A percentile compares a stretch with the other conserved stretches of the same genome.
phyloP scores from a whole-genome alignment of 345 rosid species.

The Corchorus olitorius region DNA sequence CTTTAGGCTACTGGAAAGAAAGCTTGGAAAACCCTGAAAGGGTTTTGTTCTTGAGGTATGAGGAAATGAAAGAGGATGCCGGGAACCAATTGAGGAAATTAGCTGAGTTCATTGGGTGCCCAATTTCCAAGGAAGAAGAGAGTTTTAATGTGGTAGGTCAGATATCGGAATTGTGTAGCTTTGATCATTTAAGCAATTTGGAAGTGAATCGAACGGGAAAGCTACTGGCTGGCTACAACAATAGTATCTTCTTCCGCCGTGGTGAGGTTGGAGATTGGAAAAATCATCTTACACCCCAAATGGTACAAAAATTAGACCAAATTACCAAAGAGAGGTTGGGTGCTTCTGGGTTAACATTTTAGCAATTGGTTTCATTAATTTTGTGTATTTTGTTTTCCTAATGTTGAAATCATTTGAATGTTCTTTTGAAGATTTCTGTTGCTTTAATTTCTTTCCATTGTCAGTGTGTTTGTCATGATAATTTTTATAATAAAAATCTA shows the following conservation, averaged over 20 bases:
- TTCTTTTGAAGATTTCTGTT: too few species aligned
- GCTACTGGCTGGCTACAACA: slow-evolving; percentile 25
- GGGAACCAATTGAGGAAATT: slow-evolving; percentile 37
- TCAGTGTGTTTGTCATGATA: too few species aligned
- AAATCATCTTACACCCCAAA: slow-evolving; percentile 39
- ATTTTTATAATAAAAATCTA: too few species aligned
- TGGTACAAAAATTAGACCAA: too few species aligned
- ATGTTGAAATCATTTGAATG: too few species aligned
- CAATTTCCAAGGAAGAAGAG: slow-evolving; percentile 47
- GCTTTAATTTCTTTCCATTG: too few species aligned
- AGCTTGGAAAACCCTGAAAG: slow-evolving; percentile 43
- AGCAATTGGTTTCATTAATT: too few species aligned
- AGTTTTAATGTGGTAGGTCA: slow-evolving; percentile 32
- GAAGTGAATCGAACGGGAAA: slow-evolving; percentile 49
- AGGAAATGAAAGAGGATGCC: slow-evolving; percentile 45
- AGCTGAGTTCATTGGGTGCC: slow-evolving; percentile 45
- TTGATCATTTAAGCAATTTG: slow-evolving; percentile 44
- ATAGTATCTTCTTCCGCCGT: slow-evolving; percentile 42
- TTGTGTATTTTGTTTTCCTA: too few species aligned
- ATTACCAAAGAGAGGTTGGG: too few species aligned
- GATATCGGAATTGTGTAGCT: slow-evolving; percentile 54
- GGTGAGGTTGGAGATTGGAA: slow-evolving; percentile 60
- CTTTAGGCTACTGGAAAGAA: slow-evolving; percentile 50
- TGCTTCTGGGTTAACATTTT: too few species aligned
- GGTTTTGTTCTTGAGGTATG: slow-evolving; percentile 54